phyloP scores from a whole-genome alignment of 805 yeast genomes.

The Candida cerambycidarum region DNA sequence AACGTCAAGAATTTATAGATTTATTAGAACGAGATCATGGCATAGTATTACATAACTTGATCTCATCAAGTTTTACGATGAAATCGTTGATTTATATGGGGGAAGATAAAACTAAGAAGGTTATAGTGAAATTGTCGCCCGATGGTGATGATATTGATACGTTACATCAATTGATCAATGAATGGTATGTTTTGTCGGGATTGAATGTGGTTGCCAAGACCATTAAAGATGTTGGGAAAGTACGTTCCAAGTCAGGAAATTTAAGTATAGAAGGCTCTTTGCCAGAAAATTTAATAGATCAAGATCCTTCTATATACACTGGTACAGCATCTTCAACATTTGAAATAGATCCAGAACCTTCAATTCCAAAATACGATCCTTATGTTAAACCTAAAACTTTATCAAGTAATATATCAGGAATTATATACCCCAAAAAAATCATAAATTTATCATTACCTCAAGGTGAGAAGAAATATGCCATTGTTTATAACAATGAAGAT shows the following conservation, averaged over 20 bases:
- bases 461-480: constrained; percentile 17
- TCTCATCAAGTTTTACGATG: constrained; percentile 13
- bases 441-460: constrained; percentile 8
- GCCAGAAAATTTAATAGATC: too few relatives aligned
- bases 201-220: constrained; percentile 11
- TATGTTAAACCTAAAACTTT: constrained; percentile 22
- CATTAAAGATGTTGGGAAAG: too few relatives aligned
- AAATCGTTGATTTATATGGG: constrained; percentile 20
- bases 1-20: constrained; percentile 7
- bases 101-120: constrained; percentile 9
- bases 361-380: neutral
- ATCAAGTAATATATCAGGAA: constrained; percentile 26
- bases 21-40: constrained; percentile 23
- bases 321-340: neutral
- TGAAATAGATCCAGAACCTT: constrained; percentile 1
- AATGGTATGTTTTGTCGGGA: constrained; percentile 34
- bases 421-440: constrained; percentile 27
- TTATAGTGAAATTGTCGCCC: constrained; percentile 25
- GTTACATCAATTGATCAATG: constrained; percentile 30
- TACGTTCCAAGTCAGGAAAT: too few relatives aligned
- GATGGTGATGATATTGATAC: constrained; percentile 20
- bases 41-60: constrained; percentile 20
- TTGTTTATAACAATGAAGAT: constrained; percentile 22
- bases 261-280: too few relatives aligned
- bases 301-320: neutral